Base-by-base conservation (phyloP, 768 basidiomycete species). In the Amanita inopinata region DNA sequence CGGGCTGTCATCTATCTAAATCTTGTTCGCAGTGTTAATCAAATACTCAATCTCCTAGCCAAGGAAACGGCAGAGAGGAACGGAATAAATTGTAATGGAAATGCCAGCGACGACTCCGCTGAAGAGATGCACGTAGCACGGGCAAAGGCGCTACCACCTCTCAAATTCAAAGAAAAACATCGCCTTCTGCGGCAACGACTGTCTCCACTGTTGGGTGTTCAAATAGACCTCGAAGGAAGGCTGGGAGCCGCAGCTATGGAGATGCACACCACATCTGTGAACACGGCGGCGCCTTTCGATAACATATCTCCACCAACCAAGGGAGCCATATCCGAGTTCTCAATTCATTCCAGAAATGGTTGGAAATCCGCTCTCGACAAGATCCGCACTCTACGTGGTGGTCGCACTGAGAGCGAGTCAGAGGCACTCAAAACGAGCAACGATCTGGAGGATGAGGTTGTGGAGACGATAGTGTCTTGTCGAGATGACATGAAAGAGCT, bases 1-100 rank as follows among this genome's bases (percentile, higher is more conserved):
- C 73, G 81, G 15, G 63, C 74, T 11, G 82, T 89, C 45, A 78
- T 89, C 45, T 78, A 82, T 50, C 74, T 88, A 51, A 89, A 89
- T 56, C 74, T 89, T 57, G 70, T 87, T 40, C 77, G 82, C 53
- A 85, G 83, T 48, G 70, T 84, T 51, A 75, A 80, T 47, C 62
- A 65, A 20, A 73, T 83, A 33, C 65, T 85, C 15, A 72, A 81
- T 37, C 62, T 73, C 30, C 63, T 83, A 31, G 53, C 60, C 11
- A 69, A 67, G 24, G 80, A 82, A 50, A 77, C 83, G 70, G 58
- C 69, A 17, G 69, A 61, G 53, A 57, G 59, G 39, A 62, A 62
- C 40, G 43, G 57, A 46, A 49, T 28, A 12, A 23, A 14, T 54
- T 43, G 39, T 20, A 48, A 52, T n/a, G 50, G 49, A 23, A 47